Base-by-base conservation (phyloP, 257 asterid genomes). In the Mentha longifolia region DNA sequence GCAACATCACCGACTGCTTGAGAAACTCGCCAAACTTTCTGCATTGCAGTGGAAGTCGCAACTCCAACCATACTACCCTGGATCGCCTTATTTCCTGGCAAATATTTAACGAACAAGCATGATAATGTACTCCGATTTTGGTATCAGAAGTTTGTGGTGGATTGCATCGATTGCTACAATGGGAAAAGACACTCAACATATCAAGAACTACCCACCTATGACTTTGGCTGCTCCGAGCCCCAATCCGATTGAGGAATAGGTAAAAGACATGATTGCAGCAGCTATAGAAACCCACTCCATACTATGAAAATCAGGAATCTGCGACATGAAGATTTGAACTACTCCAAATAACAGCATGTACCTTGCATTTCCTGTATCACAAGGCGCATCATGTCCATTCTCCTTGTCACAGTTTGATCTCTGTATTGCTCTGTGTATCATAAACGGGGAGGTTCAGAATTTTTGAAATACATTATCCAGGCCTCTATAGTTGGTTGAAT, bases 251-350 rank as follows among this genome's bases (percentile, higher is more conserved):
- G 81, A 83, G 66, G 98, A 82, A 76, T 93, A 93, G 30, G 89
- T 19, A 73, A 93, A 86, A n/a, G 98, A 93, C 97, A 91, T 91
- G 70, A 83, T 64, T 17, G 96, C 94, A 55, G 97, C 95, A 2
- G 86, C 79, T 41, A 85, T 51, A n/a, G 96, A 93, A 54, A 91
- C 94, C 97, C 97, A 93, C 81, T 81, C 79, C 78, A 85, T 93
- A 61, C 87, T 82, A 10, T 71, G 94, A 60, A 93, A 93, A 76
- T 93, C 86, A 12, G 97, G 96, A 72, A 88, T 89, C 52, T 93
- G 98, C 35, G 98, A 93, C 79, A 82, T 84, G 52, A 93, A 65
- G n/a, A 82, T 50, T 79, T 91, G 92, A 63, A 91, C 74, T 17
- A 76, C n/a, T 54, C 97, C 98, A 58, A 89, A 93, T 3, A 84